Percentiles rank a stretch among this genome's conserved stretches.
Evolutionary conservation across 75 land plant genomes (phyloP).

Genomic region (Gnetum montanum): DNA sequence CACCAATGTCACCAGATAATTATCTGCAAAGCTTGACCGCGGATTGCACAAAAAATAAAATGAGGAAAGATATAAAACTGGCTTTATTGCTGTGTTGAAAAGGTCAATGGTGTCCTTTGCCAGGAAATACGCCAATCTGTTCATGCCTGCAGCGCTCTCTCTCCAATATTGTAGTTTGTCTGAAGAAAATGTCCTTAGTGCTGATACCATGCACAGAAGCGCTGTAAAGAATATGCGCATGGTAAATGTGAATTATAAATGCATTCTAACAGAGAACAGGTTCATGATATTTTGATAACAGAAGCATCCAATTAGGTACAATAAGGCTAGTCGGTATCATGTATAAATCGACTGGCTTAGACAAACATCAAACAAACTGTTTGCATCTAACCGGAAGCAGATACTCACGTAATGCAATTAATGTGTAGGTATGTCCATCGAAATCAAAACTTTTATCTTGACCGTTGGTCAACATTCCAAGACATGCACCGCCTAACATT

Average conservation of each 20-base stretch:
- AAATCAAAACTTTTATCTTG: conserved; percentile 72
- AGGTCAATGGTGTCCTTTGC: conserved; percentile 82
- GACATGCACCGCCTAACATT: conserved; percentile 78
- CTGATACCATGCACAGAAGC: conserved; percentile 79
- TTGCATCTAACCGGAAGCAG: too few species aligned
- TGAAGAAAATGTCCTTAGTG: conserved; percentile 78
- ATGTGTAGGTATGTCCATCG: conserved; percentile 78
- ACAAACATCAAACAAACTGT: too few species aligned
- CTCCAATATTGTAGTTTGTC: conserved; percentile 88
- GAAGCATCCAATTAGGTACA: too few species aligned
- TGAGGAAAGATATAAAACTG: conserved; percentile 84
- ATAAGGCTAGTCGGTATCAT: too few species aligned
- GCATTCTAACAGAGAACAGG: too few species aligned
- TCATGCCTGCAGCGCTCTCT: conserved; percentile 89
- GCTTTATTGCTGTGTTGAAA: conserved; percentile 77
- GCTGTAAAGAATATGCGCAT: too few species aligned
- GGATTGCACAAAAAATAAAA: conserved; percentile 95
- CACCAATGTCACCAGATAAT: conserved; percentile 64
- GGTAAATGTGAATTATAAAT: too few species aligned
- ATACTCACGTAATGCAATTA: conserved; percentile 91
- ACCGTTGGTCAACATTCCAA: conserved; percentile 79
- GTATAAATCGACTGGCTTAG: too few species aligned
- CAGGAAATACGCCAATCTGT: conserved; percentile 77
- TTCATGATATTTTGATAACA: too few species aligned
- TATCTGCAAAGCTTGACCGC: conserved; percentile 65